Percentiles rank a stretch among this genome's conserved stretches.
Conservation (phyloP, 768 basidiomycete species). For the Pilatotrama ljubarskyi region DNA sequence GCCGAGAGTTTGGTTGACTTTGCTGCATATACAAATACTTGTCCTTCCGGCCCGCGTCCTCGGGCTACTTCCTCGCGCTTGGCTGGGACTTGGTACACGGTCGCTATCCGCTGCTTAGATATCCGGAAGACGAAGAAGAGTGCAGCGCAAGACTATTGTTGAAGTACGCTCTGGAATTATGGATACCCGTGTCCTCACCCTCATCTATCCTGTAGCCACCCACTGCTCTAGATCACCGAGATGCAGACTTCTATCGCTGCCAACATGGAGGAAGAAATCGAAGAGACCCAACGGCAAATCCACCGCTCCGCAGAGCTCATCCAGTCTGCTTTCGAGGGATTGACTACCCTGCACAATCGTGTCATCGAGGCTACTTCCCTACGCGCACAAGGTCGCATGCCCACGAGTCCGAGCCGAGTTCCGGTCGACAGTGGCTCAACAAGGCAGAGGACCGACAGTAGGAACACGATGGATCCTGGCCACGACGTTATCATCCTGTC, state of each 20-base stretch:
- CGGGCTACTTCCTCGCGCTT: too few species aligned
- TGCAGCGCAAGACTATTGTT: background rate
- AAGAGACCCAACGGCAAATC: constrained; percentile 17
- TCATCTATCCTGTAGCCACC: background rate
- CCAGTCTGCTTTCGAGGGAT: constrained; percentile 15
- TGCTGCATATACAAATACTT: background rate
- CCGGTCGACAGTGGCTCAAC: background rate
- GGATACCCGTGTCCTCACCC: background rate
- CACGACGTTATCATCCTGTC: constrained; percentile 30
- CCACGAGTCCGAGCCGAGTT: background rate
- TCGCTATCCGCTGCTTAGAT: too few species aligned
- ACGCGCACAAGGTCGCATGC: background rate
- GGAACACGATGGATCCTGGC: constrained; percentile 25
- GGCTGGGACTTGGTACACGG: too few species aligned
- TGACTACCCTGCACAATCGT: constrained; percentile 11
- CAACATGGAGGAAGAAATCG: constrained; percentile 15
- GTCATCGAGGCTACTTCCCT: constrained; percentile 2
- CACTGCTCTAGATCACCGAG: background rate
- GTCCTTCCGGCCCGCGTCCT: too few species aligned
- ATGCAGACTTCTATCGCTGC: background rate
- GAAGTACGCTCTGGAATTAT: too few species aligned
- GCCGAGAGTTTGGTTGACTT: background rate
- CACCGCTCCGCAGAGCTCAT: constrained; percentile 13
- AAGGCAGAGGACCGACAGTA: background rate
- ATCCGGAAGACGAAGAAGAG: too few species aligned